phyloP scores from a whole-genome alignment of 371 early-diverging fungal genomes.

The Mucor piriformis region DNA sequence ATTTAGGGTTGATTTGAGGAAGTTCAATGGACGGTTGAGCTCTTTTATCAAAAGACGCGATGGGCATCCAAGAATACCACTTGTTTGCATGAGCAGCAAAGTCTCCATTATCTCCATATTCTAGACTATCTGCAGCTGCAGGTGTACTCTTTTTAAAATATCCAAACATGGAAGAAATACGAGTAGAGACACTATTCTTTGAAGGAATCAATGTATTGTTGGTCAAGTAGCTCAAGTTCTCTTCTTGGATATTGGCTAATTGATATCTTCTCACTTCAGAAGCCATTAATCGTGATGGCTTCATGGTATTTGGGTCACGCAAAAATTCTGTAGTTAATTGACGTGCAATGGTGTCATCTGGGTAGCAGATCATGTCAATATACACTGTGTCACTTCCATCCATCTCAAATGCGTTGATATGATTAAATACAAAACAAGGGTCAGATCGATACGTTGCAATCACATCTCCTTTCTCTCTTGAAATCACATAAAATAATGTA shows the following conservation, averaged over 20 bases:
- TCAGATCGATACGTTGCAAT: constrained; percentile 66
- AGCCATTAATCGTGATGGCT: constrained; percentile 46
- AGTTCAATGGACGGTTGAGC: constrained; percentile 57
- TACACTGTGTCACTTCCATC: constrained; percentile 53
- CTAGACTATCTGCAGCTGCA: constrained; percentile 7
- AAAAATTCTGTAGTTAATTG: constrained; percentile 57
- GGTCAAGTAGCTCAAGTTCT: constrained; percentile 46
- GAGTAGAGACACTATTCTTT: constrained; percentile 28
- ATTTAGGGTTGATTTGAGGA: constrained; percentile 68
- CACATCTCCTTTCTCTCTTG: constrained; percentile 64
- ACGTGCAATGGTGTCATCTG: constrained; percentile 63
- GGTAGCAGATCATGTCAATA: constrained; percentile 67
- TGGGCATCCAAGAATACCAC: constrained; percentile 38
- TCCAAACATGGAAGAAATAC: constrained; percentile 35
- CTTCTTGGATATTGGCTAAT: constrained; percentile 57
- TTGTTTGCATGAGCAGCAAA: constrained; percentile 12
- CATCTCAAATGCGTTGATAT: constrained; percentile 77
- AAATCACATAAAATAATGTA: constrained; percentile 69
- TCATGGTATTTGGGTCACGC: constrained; percentile 45
- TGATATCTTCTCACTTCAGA: constrained; percentile 68
- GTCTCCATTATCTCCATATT: background rate
- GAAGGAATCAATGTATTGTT: constrained; percentile 34
- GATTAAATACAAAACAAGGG: constrained; percentile 67
- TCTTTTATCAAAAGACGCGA: constrained; percentile 25
- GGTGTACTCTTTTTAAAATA: constrained; percentile 12